Conservation (phyloP, 305 asterid species). For the Fraxinus platypoda region DNA sequence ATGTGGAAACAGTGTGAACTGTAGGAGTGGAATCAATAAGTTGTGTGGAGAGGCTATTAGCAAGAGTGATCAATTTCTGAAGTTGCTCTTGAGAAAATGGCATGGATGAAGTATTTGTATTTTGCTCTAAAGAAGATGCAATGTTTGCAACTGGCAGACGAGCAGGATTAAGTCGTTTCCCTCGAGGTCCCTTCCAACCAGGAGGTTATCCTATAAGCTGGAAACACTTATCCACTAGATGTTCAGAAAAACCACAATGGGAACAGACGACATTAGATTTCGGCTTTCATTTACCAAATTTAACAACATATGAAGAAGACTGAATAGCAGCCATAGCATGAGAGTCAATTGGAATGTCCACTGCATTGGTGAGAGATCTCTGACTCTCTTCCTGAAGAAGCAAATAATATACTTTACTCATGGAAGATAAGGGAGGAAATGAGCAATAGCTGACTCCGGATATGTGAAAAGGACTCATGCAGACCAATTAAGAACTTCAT, state of each 20-base stretch:
- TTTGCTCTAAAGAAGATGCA: no score
- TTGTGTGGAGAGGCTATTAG: no score
- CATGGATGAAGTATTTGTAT: no score
- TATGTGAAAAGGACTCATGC: neutral
- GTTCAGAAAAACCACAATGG: neutral
- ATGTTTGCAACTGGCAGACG: no score
- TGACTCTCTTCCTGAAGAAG: neutral
- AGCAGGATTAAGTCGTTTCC: no score
- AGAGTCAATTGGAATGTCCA: neutral
- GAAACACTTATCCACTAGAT: neutral
- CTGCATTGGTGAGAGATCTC: neutral
- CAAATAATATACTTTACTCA: neutral
- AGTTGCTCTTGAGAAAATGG: no score
- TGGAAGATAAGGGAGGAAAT: neutral
- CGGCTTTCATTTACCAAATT: no score
- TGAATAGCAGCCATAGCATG: no score
- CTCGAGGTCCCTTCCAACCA: neutral
- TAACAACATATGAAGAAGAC: no score
- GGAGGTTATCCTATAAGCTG: neutral
- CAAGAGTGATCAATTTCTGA: no score
- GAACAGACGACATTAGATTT: neutral
- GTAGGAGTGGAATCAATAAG: no score
- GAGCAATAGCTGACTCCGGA: neutral
- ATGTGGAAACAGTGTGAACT: no score
- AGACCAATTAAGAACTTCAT: neutral